Percentiles rank a stretch among this genome's conserved stretches.
Evolutionary conservation across 805 yeast species (phyloP).

Genomic region (Starmerella potacharoeniae): DNA sequence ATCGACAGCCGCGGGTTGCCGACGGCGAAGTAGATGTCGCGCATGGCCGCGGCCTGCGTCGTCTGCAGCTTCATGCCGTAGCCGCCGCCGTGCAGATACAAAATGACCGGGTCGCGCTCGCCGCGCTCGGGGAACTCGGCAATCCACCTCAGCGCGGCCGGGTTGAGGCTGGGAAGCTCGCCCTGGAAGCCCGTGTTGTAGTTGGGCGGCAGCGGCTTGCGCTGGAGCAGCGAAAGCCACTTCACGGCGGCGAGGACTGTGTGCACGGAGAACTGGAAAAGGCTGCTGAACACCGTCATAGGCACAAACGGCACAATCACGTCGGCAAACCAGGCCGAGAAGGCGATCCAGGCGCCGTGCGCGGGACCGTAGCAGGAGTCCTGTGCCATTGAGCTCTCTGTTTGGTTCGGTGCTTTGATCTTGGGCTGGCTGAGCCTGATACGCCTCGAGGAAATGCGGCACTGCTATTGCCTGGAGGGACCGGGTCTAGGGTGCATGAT

Average conservation of each 20-base stretch:
- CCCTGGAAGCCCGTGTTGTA: neutral
- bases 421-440: no score
- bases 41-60: slow-evolving; percentile 5
- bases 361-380: neutral
- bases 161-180: neutral
- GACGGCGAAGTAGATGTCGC: slow-evolving; percentile 4
- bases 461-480: no score
- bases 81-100: slow-evolving; percentile 24
- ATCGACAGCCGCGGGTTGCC: slow-evolving; percentile 20
- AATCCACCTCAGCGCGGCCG: slow-evolving; percentile 15
- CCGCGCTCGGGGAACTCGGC: slow-evolving; percentile 15
- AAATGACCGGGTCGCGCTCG: slow-evolving; percentile 20
- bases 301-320: neutral
- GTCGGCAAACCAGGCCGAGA: neutral
- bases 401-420: no score
- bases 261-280: neutral
- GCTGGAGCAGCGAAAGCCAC: neutral
- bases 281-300: neutral
- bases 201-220: neutral
- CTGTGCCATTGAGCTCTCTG: neutral
- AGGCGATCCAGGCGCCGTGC: neutral
- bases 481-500: no score
- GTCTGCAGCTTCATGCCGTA: slow-evolving; percentile 10
- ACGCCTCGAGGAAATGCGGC: no score
- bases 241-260: neutral